Evolutionary conservation across 306 rosid genomes (phyloP), one percentile per base, ranked within the genome.

Genomic region (Ammopiptanthus mongolicus): DNA sequence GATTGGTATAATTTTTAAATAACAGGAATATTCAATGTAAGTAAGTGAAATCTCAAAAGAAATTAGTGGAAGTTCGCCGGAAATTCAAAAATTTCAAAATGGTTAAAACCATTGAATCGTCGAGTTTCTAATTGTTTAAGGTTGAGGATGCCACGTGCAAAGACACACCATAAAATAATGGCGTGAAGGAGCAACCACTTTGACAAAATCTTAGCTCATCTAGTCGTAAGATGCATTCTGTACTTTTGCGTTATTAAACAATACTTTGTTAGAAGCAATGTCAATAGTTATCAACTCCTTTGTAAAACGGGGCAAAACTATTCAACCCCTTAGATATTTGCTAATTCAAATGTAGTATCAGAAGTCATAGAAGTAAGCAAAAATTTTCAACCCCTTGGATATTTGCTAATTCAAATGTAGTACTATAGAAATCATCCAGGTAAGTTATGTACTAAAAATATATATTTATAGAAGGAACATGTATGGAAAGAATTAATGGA

Each of bases 51-150:
- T n/a, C n/a, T n/a, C n/a, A n/a, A n/a, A n/a, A n/a, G n/a, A n/a
- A n/a, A n/a, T n/a, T n/a, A n/a, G n/a, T n/a, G n/a, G n/a, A n/a
- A n/a, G n/a, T n/a, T n/a, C n/a, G n/a, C n/a, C n/a, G n/a, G n/a
- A n/a, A n/a, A n/a, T n/a, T n/a, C n/a, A n/a, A n/a, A n/a, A n/a
- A n/a, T n/a, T n/a, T n/a, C n/a, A n/a, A n/a, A n/a, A n/a, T 25
- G 77, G 91, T 89, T 85, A 50, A 84, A 79, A 68, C 12, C 17
- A 73, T 25, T 67, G 75, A 44, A 77, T 78, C 14, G 52, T 5
- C 63, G 61, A 14, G 61, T 56, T 21, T 51, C 18, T 11, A 52
- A 36, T 42, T 57, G 42, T 47, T 64, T 3, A n/a, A n/a, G 46
- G 36, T 70, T 55, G 73, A 66, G 44, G 52, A 13, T 31, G 76